Base-by-base conservation (phyloP, 2,329 filamentous ascomycete species). In the Teratosphaeria zuluensis region DNA sequence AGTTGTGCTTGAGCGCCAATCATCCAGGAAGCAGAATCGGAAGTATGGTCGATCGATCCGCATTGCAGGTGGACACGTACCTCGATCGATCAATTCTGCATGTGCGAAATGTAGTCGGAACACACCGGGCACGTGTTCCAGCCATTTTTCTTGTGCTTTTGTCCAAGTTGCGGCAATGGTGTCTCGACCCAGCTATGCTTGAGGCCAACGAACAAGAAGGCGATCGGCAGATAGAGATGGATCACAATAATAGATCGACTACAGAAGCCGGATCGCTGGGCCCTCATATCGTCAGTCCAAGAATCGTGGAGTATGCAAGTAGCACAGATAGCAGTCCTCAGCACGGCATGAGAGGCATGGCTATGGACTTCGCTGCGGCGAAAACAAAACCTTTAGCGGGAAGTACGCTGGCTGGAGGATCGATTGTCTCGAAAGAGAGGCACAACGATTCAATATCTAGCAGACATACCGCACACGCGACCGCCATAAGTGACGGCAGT, bases 11-110 rank as follows among this genome's bases (percentile, higher is more conserved):
- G 55, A 83, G 85, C 8, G 84, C 86, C 3, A 81, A 82, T 1
- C 80, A 81, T 14, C 81, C 85, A 0, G 80, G 81, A 48, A 86
- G 83, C 16, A 84, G 86, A 64, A 79, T 92, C 1, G 84, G 84
- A n/a, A 81, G 82, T 60, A 81, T 91, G 19, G 85, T 92, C 62
- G 80, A 84, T 63, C 83, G 83, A 62, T 81, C 86, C 57, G 80
- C 85, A 63, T 81, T 92, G 74, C 84, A 85, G 60, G 75, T 81
- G 16, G 80, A 84, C 63, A 77, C 82, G 57, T 87, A 90, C 68
- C 78, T 95, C 2, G 85, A 89, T 62, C 79, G 78, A n/a, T 76
- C 92, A 21, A 81, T 90, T 1, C 80, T 84, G 1, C 85, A 86
- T 65, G 87, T 92, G 66, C 79, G 80, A 59, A 78, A 80, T 46